Conservation (phyloP, 1,139 yeast species). For the Oligophagozyma castellii region DNA sequence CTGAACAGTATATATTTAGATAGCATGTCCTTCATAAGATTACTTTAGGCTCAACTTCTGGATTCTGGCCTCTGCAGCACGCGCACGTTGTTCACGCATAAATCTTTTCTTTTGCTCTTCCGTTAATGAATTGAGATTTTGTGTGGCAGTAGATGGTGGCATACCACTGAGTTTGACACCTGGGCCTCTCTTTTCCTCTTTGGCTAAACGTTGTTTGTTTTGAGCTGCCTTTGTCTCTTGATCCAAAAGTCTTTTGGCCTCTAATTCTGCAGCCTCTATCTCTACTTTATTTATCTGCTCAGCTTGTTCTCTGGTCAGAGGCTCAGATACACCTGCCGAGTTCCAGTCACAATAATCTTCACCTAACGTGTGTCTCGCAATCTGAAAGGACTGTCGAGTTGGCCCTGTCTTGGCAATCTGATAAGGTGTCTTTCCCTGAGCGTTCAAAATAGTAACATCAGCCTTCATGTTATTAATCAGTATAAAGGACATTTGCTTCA, state of each 20-base stretch:
- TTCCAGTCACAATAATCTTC: conserved; percentile 61
- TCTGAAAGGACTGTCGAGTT: conserved; percentile 47
- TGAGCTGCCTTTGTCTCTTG: conserved; percentile 23
- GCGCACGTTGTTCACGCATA: conserved; percentile 88
- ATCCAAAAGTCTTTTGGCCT: conserved; percentile 22
- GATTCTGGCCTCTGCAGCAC: conserved; percentile 92
- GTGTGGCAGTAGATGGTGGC: conserved; percentile 11
- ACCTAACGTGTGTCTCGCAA: conserved; percentile 54
- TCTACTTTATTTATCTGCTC: conserved; percentile 30
- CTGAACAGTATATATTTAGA: too few species aligned
- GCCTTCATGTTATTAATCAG: conserved; percentile 55
- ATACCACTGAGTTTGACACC: conserved; percentile 18
- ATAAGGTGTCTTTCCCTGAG: conserved; percentile 48
- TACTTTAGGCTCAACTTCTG: too few species aligned
- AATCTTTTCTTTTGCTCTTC: conserved; percentile 64
- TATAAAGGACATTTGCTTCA: conserved; percentile 52
- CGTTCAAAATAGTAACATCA: conserved; percentile 48
- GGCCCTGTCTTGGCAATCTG: conserved; percentile 37
- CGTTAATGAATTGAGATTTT: conserved; percentile 28
- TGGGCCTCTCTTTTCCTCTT: conserved; percentile 18
- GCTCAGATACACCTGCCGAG: conserved; percentile 48
- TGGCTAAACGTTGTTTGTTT: conserved; percentile 14
- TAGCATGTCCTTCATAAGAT: too few species aligned
- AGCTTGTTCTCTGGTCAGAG: conserved; percentile 52
- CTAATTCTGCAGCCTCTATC: conserved; percentile 28